Evolutionary conservation across 352 stramenopile species (phyloP), one percentile per base, ranked within the genome.

Genomic region (Globisporangium uncinulatum): DNA sequence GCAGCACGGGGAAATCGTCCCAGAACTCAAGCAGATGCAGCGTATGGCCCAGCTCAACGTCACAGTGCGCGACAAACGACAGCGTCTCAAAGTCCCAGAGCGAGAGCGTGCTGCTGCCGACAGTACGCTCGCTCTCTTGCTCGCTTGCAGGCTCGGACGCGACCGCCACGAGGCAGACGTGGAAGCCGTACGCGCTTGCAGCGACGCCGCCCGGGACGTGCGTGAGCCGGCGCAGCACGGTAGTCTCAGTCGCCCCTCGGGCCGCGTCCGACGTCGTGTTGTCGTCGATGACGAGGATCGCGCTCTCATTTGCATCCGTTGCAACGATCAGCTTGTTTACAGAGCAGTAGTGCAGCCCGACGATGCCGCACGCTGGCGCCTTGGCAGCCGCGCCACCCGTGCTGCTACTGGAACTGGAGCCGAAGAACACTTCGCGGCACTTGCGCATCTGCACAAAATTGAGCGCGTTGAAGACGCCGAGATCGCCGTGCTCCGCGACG

Each of bases 71-170:
- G 7, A 82, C 58, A 17, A 80, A 71, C 0, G 68, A 60, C 0
- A 94, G 65, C 14, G 79, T 87, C 54, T 94, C 82, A 42, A 92
- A 92, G 49, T 91, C 81, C 83, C 83, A 95, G 36, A 92, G 63
- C 13, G 68, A 76, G 45, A 92, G 42, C 13, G 8, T 57, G n/a
- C 36, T 68, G 39, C 62, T 67, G 31, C 46, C 62, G 0, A 66
- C 62, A n/a, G 73, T 66, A n/a, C 36, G 67, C 37, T 62, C 66
- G 32, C 49, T 59, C 0, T 69, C 62, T 73, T 66, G 17, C 62
- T 52, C 20, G 24, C 24, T 29, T 29, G 24, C 24, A 29, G 66
- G 69, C 11, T 63, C 59, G 8, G 73, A 74, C 15, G 85, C 63
- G 0, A 74, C 89, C 14, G 84, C 85, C 20, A 96, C 57, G 39